These are phyloP conservation scores for Lactarius vividus DNA, from an alignment of 768 basidiomycete genomes.

Conservation along the genomic window DNA sequence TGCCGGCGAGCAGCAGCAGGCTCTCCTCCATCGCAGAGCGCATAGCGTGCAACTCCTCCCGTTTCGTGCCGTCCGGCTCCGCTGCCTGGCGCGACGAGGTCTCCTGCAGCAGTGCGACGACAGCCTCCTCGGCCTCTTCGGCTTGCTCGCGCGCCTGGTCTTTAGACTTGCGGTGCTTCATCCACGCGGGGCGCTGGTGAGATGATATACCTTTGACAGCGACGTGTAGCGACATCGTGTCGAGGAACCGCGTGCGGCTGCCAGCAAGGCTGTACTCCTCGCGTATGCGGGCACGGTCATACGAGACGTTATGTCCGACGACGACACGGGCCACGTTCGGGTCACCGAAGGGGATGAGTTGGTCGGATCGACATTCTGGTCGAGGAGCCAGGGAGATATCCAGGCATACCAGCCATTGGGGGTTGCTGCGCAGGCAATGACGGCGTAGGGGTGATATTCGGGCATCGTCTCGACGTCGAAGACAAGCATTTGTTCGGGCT, in stretches of 20 bases:
- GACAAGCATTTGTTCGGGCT: constrained; percentile 68
- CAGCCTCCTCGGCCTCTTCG: constrained; percentile 61
- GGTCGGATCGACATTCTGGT: constrained; percentile 52
- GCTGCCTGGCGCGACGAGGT: constrained; percentile 36
- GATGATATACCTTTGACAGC: constrained; percentile 94
- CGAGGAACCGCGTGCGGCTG: constrained; percentile 77
- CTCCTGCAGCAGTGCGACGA: constrained; percentile 51
- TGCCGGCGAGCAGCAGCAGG: constrained; percentile 35
- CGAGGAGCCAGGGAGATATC: constrained; percentile 91
- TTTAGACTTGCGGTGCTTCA: constrained; percentile 75
- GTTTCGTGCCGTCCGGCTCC: constrained; percentile 41
- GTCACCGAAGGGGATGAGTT: constrained; percentile 74
- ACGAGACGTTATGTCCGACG: constrained; percentile 94
- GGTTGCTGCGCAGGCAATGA: constrained; percentile 88
- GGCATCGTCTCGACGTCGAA: constrained; percentile 97
- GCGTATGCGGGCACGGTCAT: constrained; percentile 77
- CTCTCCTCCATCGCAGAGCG: constrained; percentile 42
- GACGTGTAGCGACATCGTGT: constrained; percentile 94
- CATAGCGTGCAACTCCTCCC: constrained; percentile 41
- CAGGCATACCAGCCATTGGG: constrained; percentile 90
- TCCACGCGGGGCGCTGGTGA: constrained; percentile 92
- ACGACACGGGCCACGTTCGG: constrained; percentile 56
- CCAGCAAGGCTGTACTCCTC: constrained; percentile 78
- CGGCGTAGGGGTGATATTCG: constrained; percentile 70
- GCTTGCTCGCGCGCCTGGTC: constrained; percentile 51